Conservation (phyloP, 768 basidiomycete genomes). For the Artomyces pyxidatus region DNA sequence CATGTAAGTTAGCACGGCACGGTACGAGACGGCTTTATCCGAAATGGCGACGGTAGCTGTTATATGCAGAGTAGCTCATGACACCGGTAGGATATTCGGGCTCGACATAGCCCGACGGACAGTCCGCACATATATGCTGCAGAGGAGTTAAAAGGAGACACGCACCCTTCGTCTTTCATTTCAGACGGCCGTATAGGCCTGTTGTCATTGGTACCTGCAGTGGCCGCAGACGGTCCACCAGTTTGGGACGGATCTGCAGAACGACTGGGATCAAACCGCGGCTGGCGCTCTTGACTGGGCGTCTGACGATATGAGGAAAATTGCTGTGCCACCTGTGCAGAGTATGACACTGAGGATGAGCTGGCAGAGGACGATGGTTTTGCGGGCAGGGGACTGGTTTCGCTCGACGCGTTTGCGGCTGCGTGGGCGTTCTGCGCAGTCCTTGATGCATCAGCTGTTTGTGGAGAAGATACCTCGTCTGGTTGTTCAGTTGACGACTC, state of each 20-base stretch:
- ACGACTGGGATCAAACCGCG: conserved; percentile 23
- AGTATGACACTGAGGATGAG: conserved; percentile 40
- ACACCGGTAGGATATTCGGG: background rate
- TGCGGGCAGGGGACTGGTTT: conserved; percentile 6
- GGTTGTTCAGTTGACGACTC: conserved; percentile 4
- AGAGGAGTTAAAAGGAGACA: conserved; percentile 16
- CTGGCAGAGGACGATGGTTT: conserved; percentile 3
- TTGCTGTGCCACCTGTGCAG: conserved; percentile 57
- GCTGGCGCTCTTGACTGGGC: conserved; percentile 55
- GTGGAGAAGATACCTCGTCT: conserved; percentile 5
- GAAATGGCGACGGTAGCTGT: conserved; percentile 13
- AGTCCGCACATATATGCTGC: background rate
- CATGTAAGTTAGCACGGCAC: conserved; percentile 6
- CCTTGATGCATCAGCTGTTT: background rate
- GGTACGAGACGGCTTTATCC: conserved; percentile 3
- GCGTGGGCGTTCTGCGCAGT: conserved; percentile 7
- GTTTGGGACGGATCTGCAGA: conserved; percentile 7
- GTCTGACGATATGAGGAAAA: conserved; percentile 59
- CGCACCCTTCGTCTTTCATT: conserved; percentile 99
- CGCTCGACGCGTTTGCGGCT: background rate
- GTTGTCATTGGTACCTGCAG: background rate
- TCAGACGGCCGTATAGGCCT: conserved; percentile 76
- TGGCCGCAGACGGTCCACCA: conserved; percentile 1
- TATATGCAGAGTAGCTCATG: conserved; percentile 14
- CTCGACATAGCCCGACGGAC: background rate